Base-by-base conservation (phyloP, 257 asterid genomes). In the Solanum piurae region DNA sequence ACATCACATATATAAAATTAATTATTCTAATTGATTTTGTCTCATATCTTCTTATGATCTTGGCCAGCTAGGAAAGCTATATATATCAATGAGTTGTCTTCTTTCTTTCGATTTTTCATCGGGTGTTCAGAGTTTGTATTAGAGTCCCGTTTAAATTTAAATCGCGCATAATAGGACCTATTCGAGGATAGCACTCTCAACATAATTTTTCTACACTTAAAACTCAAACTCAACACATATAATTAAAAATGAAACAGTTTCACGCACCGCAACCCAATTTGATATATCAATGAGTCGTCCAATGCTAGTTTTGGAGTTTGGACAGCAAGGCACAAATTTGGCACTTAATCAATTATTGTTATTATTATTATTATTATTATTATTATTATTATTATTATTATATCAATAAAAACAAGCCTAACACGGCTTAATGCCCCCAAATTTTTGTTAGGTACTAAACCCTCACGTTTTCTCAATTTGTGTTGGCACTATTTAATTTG, bases 301-400 rank as follows among this genome's bases (percentile, higher is more conserved):
- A 79, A 42, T 42, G 84, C 64, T 25, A 42, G 4, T 7, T 42
- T 44, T 79, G 25, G 38, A 25, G 84, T 27, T 44, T 27, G 13
- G 68, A 46, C 85, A 46, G 38, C 85, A 79, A 79, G 40, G 40
- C 85, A 46, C 6, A 80, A 44, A 80, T 80, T 80, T 80, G 85
- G 40, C 85, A 16, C 31, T n/a, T 80, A 29, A 44, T 80, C 85
- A 44, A 49, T 44, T 3, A 42, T 42, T 3, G 10, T 42, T 3
- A 42, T 42, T 11, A 44, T 10, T 40, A 4, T 77, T 79, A 44
- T 44, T 12, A 31, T 80, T 11, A 44, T 10, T 40, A 49, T 44
- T 3, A 42, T 42, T 3, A 10, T 42, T 3, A 42, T 42, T 11
- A 44, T 10, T 40, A 4, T 77, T 79, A 44, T 44, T 12, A 31